A percentile compares a stretch with the other conserved stretches of the same genome.
Evolutionary conservation across 179 eudicot genomes (phyloP).

Genomic region (Patellifolia procumbens): DNA sequence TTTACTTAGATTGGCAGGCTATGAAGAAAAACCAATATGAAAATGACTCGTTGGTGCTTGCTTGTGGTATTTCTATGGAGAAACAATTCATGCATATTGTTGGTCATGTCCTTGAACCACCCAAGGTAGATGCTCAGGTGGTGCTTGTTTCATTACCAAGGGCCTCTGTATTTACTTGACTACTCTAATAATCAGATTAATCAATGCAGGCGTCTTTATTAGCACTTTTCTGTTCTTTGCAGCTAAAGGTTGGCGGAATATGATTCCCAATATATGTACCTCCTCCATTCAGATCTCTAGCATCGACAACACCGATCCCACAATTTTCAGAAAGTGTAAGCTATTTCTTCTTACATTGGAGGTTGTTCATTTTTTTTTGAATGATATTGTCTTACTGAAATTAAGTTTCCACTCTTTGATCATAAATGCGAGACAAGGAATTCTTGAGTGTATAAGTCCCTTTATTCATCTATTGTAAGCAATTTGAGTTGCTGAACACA

Average conservation of each 20-base stretch:
- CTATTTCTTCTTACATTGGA: not conserved
- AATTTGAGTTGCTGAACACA: not conserved
- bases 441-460: not conserved
- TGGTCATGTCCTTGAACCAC: conserved; percentile 88
- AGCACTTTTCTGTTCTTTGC: conserved; percentile 27
- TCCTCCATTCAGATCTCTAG: conserved; percentile 74
- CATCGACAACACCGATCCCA: conserved; percentile 84
- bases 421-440: not conserved
- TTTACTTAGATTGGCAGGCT: conserved; percentile 55
- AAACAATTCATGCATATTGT: conserved; percentile 67
- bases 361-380: not conserved
- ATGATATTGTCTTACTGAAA: not conserved
- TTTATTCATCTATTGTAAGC: not conserved
- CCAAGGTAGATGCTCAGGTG: conserved; percentile 72
- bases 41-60: conserved; percentile 60
- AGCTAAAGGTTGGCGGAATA: conserved; percentile 84
- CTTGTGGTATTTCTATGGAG: conserved; percentile 69
- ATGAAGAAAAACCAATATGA: conserved; percentile 48
- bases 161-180: not conserved
- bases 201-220: not conserved
- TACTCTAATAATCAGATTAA: not conserved
- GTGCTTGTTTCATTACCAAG: conserved; percentile 3
- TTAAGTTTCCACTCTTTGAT: not conserved
- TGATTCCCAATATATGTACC: conserved; percentile 75
- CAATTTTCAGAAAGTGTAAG: conserved; percentile 98